Evolutionary conservation across 1,139 yeast genomes (phyloP).

Genomic region (Dujonia santamariae): DNA sequence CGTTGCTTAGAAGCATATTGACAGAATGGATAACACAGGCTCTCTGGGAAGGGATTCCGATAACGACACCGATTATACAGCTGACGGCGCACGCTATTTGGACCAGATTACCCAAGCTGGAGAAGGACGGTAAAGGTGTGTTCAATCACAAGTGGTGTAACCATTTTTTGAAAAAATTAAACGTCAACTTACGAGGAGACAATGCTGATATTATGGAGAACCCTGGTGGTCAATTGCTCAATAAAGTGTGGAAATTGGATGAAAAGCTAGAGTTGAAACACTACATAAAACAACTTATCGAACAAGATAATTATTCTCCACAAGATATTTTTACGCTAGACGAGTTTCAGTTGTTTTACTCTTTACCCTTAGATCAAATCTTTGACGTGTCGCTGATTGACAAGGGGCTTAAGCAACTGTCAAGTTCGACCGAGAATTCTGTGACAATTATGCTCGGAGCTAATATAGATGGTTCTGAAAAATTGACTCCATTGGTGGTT

Average conservation of each 20-base stretch:
- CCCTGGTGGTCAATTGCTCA: conserved; percentile 34
- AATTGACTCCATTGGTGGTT: conserved; percentile 56
- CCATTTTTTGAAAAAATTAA: conserved; percentile 53
- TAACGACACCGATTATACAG: conserved; percentile 61
- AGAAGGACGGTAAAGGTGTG: conserved; percentile 61
- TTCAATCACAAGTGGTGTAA: conserved; percentile 67
- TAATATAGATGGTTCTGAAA: conserved; percentile 62
- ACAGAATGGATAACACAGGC: conserved; percentile 71
- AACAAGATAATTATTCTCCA: conserved; percentile 38
- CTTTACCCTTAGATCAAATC: conserved; percentile 60
- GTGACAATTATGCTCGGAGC: conserved; percentile 62
- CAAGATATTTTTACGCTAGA: conserved; percentile 58
- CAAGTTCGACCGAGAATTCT: conserved; percentile 50
- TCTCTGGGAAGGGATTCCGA: conserved; percentile 64
- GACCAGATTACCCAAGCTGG: conserved; percentile 53
- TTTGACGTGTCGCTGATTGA: conserved; percentile 47
- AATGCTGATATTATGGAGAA: conserved; percentile 38
- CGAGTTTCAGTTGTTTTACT: conserved; percentile 59
- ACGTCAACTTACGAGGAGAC: conserved; percentile 48
- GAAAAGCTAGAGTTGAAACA: conserved; percentile 47
- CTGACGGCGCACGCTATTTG: conserved; percentile 65
- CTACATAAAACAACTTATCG: conserved; percentile 31
- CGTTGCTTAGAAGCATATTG: conserved; percentile 52
- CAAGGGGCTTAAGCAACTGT: conserved; percentile 42
- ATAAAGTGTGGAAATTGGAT: conserved; percentile 61